Conservation (phyloP, 192 early-diverging fungal species). For the Glomus cerebriforme region DNA sequence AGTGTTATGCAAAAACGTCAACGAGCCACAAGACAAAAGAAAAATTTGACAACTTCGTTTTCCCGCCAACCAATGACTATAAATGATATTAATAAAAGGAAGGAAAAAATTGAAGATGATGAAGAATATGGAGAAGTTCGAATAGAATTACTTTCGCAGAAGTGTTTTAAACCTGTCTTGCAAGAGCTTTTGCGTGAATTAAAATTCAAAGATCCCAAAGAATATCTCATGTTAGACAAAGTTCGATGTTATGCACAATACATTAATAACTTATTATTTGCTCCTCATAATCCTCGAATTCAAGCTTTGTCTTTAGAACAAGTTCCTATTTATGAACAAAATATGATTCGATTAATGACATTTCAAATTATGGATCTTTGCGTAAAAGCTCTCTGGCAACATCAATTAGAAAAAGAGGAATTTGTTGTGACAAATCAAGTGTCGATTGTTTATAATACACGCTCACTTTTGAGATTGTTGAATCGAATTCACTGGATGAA, state of each 20-base stretch:
- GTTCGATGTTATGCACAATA: conserved; percentile 1
- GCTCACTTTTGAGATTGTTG: no score
- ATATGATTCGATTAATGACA: not conserved
- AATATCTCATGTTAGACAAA: not conserved
- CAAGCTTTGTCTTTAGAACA: not conserved
- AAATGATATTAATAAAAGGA: not conserved
- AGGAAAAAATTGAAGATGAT: not conserved
- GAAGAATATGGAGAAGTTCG: not conserved
- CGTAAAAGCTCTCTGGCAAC: not conserved
- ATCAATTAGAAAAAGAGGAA: not conserved
- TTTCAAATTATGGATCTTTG: not conserved
- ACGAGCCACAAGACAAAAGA: not conserved
- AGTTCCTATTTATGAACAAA: not conserved
- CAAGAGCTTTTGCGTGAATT: not conserved
- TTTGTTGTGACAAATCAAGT: not conserved
- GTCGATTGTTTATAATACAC: not conserved
- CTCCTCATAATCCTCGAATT: conserved; percentile 8
- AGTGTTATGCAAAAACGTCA: not conserved
- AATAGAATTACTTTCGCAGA: not conserved
- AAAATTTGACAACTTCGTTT: not conserved
- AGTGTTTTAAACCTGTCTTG: not conserved
- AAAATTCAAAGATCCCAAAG: not conserved
- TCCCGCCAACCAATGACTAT: not conserved
- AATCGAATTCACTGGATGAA: no score
- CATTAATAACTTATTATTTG: not conserved